Conservation (phyloP, 345 rosid genomes). For the Euphorbia peplus region DNA sequence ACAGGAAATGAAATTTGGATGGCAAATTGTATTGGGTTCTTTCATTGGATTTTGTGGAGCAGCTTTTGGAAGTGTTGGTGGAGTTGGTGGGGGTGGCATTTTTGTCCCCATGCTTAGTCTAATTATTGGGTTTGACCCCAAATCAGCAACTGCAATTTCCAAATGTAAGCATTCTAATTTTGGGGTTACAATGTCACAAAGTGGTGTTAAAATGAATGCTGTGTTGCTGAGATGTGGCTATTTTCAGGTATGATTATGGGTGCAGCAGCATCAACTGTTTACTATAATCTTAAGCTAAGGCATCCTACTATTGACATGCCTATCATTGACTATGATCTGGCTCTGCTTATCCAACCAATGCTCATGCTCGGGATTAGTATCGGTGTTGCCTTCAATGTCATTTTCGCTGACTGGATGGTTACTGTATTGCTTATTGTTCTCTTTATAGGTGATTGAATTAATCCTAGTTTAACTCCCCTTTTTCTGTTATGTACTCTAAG, state of each 20-base stretch:
- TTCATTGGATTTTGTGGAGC: slow-evolving; percentile 48
- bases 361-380: slow-evolving; percentile 49
- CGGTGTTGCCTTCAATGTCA: slow-evolving; percentile 44
- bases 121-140: slow-evolving; percentile 44
- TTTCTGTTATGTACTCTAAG: not conserved
- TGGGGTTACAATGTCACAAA: too few species aligned
- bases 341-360: slow-evolving; percentile 50
- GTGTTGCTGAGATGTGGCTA: slow-evolving; percentile 1
- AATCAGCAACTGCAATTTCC: slow-evolving; percentile 49
- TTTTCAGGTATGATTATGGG: slow-evolving; percentile 49
- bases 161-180: slow-evolving; percentile 38
- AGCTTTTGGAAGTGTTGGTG: slow-evolving; percentile 54
- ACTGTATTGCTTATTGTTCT: slow-evolving; percentile 40
- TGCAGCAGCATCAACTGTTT: slow-evolving; percentile 39
- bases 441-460: slow-evolving; percentile 37
- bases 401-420: slow-evolving; percentile 55
- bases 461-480: too few species aligned
- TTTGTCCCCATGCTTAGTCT: slow-evolving; percentile 51
- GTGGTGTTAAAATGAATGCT: too few species aligned
- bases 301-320: slow-evolving; percentile 50
- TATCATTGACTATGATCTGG: slow-evolving; percentile 51
- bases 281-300: slow-evolving; percentile 37
- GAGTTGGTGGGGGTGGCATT: slow-evolving; percentile 56
- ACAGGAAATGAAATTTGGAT: slow-evolving; percentile 39
- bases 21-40: slow-evolving; percentile 40